Base-by-base conservation (phyloP, 139 green algal species). In the Trebouxia sp. region DNA sequence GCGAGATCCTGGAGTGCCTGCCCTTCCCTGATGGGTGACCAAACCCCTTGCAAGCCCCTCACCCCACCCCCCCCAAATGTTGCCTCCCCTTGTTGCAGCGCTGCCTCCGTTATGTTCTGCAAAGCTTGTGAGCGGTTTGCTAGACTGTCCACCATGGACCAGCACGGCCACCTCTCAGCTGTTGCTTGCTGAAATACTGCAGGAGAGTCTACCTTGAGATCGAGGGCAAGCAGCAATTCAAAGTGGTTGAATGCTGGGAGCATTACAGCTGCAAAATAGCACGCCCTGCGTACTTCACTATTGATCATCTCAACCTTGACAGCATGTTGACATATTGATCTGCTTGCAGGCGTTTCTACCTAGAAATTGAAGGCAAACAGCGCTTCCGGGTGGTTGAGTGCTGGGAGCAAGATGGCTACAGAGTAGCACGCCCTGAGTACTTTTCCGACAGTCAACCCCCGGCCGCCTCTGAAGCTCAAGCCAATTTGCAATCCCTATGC, bases 371-470 rank as follows among this genome's bases (percentile, higher is more conserved):
- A 8, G 92, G 89, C 1, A 53, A 83, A 50, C 86, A 87, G n/a
- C 88, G 92, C 37, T 88, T 96, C 56, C 28, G 50, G 17, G 79
- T 93, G 6, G 32, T 47, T 0, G 69, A 82, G 9, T 39, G 51
- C 14, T 85, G 82, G 55, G 92, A 97, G 75, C 81, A 87, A 79
- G 93, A 97, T 70, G 92, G 92, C 0, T 97, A 97, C 85, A 85
- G 91, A 1, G 83, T 95, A 35, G 92, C 82, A 9, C 76, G 65
- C 1, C 78, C 83, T 3, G n/a, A 79, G 62, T 87, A 83, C 41
- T 53, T 89, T 11, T 7, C 50, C 0, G 82, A 90, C 28, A 87
- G 78, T 1, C 55, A 47, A 6, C 81, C 80, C 3, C 50, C 75
- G 47, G 24, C 50, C 0, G 80, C 38, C 56, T 65, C 69, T 24